A percentile compares a stretch with the other conserved stretches of the same genome.
Conservation (phyloP, 371 early-diverging fungal species). For the Mortierella sp. region DNA sequence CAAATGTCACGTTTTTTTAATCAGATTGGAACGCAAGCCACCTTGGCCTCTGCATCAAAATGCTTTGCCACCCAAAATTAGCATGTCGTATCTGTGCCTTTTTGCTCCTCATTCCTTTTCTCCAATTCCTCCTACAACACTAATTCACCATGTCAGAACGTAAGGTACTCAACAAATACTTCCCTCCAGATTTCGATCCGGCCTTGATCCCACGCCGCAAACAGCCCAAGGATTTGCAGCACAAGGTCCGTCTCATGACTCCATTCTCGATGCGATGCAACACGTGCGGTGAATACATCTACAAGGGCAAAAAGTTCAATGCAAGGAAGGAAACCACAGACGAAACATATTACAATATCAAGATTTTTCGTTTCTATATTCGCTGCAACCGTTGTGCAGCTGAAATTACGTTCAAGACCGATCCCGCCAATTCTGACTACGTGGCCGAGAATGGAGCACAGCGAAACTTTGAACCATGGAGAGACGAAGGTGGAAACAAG, state of each 20-base stretch:
- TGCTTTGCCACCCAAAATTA: not conserved
- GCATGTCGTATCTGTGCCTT: not conserved
- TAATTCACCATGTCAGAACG: constrained; percentile 79
- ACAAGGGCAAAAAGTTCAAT: constrained; percentile 98
- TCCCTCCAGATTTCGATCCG: constrained; percentile 96
- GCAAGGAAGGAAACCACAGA: constrained; percentile 92
- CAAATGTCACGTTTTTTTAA: not conserved
- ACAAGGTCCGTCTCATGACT: constrained; percentile 96
- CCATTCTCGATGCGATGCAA: constrained; percentile 98
- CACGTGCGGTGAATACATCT: constrained; percentile 96
- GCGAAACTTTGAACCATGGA: constrained; percentile 97
- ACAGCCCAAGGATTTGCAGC: constrained; percentile 84
- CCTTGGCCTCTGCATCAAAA: not conserved
- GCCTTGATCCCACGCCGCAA: constrained; percentile 78
- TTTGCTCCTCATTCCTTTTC: not conserved
- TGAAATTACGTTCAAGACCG: constrained; percentile 98
- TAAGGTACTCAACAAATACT: constrained; percentile 93
- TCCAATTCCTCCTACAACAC: not conserved
- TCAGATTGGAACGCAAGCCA: not conserved
- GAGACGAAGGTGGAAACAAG: constrained; percentile 62
- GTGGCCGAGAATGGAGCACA: constrained; percentile 93
- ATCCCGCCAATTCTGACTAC: constrained; percentile 97
- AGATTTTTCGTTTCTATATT: constrained; percentile 97
- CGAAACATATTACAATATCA: constrained; percentile 88
- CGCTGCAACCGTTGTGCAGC: constrained; percentile 95